Conservation (phyloP, 768 basidiomycete species). For the Suillus subalutaceus region DNA sequence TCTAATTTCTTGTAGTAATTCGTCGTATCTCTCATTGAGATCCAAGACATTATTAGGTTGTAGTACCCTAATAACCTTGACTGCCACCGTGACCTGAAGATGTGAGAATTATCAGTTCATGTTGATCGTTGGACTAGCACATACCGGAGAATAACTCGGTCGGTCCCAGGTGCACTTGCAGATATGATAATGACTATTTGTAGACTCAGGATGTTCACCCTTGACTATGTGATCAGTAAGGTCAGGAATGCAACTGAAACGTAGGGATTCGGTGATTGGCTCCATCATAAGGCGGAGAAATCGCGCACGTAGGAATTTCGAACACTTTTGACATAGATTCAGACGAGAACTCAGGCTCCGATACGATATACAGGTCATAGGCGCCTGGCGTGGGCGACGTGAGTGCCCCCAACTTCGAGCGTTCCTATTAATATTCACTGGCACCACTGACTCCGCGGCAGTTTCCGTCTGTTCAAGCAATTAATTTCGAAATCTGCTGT, state of each 20-base stretch:
- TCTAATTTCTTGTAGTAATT: slow-evolving; percentile 24
- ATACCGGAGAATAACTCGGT: not conserved
- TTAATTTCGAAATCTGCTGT: no score
- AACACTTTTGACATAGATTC: not conserved
- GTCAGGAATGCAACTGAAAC: not conserved
- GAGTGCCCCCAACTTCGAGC: no score
- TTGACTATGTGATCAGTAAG: not conserved
- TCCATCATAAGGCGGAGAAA: not conserved
- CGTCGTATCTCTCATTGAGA: not conserved
- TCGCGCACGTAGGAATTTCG: not conserved
- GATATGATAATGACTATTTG: slow-evolving; percentile 23
- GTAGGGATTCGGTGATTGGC: not conserved
- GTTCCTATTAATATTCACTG: no score
- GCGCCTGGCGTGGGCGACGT: no score
- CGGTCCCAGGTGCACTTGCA: slow-evolving; percentile 23
- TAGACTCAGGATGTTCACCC: not conserved
- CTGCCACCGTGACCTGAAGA: slow-evolving; percentile 1
- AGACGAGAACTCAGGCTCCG: not conserved
- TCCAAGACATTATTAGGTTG: not conserved
- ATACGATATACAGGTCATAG: not conserved
- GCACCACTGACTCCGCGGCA: no score
- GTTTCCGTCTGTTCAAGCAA: no score
- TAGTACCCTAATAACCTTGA: not conserved
- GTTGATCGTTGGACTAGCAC: not conserved
- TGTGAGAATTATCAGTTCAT: not conserved